These are phyloP conservation scores for Saturnispora bothae DNA, from an alignment of 805 yeast genomes.

Conservation along the genomic window DNA sequence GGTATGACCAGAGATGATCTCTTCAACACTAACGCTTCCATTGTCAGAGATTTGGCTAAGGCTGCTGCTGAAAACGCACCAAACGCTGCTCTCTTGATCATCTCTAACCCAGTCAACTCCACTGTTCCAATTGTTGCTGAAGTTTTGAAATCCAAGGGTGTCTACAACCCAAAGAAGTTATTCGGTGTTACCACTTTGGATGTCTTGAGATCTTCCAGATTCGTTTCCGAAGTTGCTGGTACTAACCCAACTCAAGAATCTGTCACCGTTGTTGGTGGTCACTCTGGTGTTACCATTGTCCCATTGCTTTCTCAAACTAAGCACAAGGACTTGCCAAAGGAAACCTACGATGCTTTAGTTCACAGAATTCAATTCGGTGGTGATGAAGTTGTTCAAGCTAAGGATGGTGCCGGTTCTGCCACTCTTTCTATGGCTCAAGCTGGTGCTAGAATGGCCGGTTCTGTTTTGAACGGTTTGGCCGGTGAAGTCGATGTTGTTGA, in stretches of 20 bases:
- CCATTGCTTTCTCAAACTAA: conserved; percentile 34
- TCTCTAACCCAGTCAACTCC: conserved; percentile 52
- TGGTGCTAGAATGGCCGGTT: conserved; percentile 64
- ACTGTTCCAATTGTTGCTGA: conserved; percentile 53
- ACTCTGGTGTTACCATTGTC: conserved; percentile 47
- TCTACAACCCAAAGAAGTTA: conserved; percentile 40
- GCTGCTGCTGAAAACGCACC: conserved; percentile 41
- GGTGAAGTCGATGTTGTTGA: conserved; percentile 39
- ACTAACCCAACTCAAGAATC: conserved; percentile 20
- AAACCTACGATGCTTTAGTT: conserved; percentile 42
- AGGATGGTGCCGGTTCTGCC: conserved; percentile 91
- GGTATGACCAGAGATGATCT: conserved; percentile 59
- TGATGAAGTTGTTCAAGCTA: conserved; percentile 93
- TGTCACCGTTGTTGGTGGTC: conserved; percentile 45
- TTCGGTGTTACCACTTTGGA: conserved; percentile 55
- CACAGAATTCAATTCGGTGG: conserved; percentile 84
- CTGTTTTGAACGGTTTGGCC: conserved; percentile 46
- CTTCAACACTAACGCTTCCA: conserved; percentile 48
- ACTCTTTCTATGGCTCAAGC: conserved; percentile 93
- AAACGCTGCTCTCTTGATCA: conserved; percentile 42
- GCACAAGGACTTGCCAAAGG: conserved; percentile 23
- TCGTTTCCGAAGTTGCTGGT: conserved; percentile 28
- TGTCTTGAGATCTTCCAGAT: conserved; percentile 45
- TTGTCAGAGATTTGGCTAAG: conserved; percentile 39
- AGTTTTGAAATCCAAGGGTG: conserved; percentile 41